Conservation (phyloP, 2,329 filamentous ascomycete species). For the Diplocarpon rosae region DNA sequence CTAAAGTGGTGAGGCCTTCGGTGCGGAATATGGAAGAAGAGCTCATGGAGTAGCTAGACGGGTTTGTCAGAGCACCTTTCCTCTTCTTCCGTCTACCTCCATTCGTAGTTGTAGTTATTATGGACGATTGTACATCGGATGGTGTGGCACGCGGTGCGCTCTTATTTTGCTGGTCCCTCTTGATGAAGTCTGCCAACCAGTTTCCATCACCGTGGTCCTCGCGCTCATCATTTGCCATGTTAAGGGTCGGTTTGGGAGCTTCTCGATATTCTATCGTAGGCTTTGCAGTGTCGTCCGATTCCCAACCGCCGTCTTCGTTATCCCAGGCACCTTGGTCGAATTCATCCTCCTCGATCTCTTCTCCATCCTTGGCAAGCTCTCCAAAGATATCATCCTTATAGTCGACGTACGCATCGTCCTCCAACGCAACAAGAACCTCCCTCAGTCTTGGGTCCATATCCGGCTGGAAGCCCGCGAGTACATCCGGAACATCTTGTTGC, state of each 20-base stretch:
- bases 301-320: slow-evolving; percentile 72
- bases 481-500: slow-evolving; percentile 86
- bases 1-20: slow-evolving; percentile 73
- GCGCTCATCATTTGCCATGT: slow-evolving; percentile 39
- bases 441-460: slow-evolving; percentile 93
- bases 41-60: slow-evolving; percentile 83
- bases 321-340: slow-evolving; percentile 59
- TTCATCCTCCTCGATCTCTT: slow-evolving; percentile 67
- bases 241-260: slow-evolving; percentile 28
- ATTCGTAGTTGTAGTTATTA: slow-evolving; percentile 65
- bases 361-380: slow-evolving; percentile 54
- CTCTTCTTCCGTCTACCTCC: slow-evolving; percentile 85
- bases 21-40: slow-evolving; percentile 80
- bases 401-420: slow-evolving; percentile 90
- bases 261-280: slow-evolving; percentile 45
- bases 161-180: slow-evolving; percentile 59
- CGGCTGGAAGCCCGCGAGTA: slow-evolving; percentile 85
- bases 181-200: slow-evolving; percentile 94
- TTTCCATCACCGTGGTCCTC: slow-evolving; percentile 60
- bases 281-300: slow-evolving; percentile 85
- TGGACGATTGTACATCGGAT: slow-evolving; percentile 57
- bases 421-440: slow-evolving; percentile 84
- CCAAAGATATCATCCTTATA: slow-evolving; percentile 75
- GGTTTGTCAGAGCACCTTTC: slow-evolving; percentile 83
- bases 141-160: slow-evolving; percentile 28